Percentiles rank a stretch among this genome's conserved stretches.
Evolutionary conservation across 306 rosid species (phyloP).

Genomic region (Trichosanthes cucumerina): DNA sequence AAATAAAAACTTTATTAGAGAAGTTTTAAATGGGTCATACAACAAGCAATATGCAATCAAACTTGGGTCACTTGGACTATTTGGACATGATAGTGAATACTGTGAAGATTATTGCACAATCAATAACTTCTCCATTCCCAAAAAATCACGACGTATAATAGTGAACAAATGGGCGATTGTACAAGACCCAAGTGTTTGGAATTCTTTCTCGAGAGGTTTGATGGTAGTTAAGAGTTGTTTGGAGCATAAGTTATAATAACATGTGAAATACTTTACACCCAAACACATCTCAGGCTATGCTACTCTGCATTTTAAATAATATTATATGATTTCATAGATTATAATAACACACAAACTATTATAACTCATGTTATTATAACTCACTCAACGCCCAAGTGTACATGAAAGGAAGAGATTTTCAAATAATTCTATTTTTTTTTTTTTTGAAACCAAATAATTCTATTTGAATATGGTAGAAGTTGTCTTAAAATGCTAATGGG

Average conservation of each 20-base stretch:
- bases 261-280: too few species aligned
- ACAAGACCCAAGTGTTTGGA: background rate
- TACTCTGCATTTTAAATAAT: too few species aligned
- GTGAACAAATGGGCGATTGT: background rate
- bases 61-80: background rate
- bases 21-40: conserved; percentile 37
- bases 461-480: background rate
- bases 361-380: too few species aligned
- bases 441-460: background rate
- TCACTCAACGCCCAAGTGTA: too few species aligned
- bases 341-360: too few species aligned
- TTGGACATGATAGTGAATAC: background rate
- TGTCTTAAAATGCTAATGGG: background rate
- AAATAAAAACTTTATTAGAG: conserved; percentile 33
- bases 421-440: background rate
- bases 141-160: too few species aligned
- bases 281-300: too few species aligned
- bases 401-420: background rate
- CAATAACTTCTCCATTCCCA: background rate
- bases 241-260: too few species aligned
- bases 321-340: too few species aligned
- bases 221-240: too few species aligned
- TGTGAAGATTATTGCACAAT: background rate
- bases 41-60: too few species aligned
- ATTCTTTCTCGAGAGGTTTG: background rate